These are phyloP conservation scores for Aulographum hederae DNA, from an alignment of 2,329 filamentous ascomycete genomes.

Conservation along the genomic window DNA sequence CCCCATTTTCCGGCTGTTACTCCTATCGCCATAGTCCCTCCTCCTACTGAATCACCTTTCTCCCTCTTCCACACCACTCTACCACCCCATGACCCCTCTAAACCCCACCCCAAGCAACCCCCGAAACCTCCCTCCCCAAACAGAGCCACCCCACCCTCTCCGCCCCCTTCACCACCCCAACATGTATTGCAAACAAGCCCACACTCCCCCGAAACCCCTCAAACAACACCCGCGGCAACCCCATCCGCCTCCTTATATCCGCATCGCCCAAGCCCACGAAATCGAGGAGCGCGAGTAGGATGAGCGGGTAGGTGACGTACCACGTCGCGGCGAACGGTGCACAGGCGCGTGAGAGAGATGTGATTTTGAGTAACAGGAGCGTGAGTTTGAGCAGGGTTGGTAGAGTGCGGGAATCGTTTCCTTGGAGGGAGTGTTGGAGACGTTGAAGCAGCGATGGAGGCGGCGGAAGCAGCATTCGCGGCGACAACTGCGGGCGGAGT, in stretches of 20 bases:
- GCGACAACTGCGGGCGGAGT: conserved; percentile 9
- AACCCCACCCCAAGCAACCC: too few species aligned
- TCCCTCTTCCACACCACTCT: too few species aligned
- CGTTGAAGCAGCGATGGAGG: conserved; percentile 9
- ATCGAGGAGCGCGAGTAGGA: conserved; percentile 3
- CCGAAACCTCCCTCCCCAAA: too few species aligned
- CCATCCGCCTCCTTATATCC: too few species aligned
- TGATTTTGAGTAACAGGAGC: conserved; percentile 4
- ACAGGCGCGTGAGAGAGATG: conserved; percentile 2
- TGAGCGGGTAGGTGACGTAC: conserved; percentile 4
- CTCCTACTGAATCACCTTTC: too few species aligned
- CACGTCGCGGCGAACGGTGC: conserved; percentile 2
- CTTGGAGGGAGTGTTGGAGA: not conserved
- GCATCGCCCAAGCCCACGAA: too few species aligned
- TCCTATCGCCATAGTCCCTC: too few species aligned
- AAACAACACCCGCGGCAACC: not conserved
- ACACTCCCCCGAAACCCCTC: not conserved
- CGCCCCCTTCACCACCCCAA: not conserved
- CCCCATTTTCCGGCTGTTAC: too few species aligned
- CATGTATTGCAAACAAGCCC: not conserved
- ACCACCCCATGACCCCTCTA: too few species aligned
- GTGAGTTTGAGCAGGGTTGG: not conserved
- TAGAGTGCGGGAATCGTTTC: not conserved
- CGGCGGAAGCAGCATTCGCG: conserved; percentile 15
- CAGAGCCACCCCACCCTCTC: not conserved